phyloP scores from a whole-genome alignment of 2,329 filamentous ascomycete species.

The Colletotrichum aenigma region DNA sequence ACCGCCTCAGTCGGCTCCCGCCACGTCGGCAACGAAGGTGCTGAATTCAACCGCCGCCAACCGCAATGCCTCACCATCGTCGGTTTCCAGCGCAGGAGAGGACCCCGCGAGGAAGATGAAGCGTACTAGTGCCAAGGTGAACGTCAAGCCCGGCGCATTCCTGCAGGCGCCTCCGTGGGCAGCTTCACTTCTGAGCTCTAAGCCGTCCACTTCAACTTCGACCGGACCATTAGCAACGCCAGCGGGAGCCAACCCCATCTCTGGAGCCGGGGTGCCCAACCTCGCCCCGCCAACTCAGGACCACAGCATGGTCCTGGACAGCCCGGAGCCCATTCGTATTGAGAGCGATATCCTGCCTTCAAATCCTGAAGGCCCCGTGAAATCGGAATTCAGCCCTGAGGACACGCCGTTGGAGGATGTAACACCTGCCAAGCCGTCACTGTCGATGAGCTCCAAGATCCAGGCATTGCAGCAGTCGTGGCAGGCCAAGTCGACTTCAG shows the following conservation, averaged over 20 bases:
- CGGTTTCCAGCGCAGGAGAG: not conserved
- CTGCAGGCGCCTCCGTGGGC: slow-evolving; percentile 4
- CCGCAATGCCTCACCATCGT: not conserved
- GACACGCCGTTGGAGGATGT: not conserved
- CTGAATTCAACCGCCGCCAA: not conserved
- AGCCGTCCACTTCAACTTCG: not conserved
- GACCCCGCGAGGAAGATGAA: slow-evolving; percentile 6
- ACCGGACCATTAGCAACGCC: not conserved
- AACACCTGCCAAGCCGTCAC: not conserved
- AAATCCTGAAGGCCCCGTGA: not conserved
- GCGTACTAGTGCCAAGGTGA: not conserved
- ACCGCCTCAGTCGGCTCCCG: not conserved
- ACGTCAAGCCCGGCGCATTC: not conserved
- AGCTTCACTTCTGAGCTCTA: not conserved
- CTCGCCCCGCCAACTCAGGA: not conserved
- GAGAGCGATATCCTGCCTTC: slow-evolving; percentile 25
- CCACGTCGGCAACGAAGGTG: not conserved
- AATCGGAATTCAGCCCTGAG: not conserved
- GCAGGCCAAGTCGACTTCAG: slow-evolving; percentile 23
- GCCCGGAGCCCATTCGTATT: slow-evolving; percentile 15
- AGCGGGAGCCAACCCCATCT: not conserved
- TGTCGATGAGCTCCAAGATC: slow-evolving; percentile 25
- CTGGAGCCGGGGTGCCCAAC: not conserved
- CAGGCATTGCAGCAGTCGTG: slow-evolving; percentile 32
- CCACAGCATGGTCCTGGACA: not conserved